Evolutionary conservation across 2,329 filamentous ascomycete species (phyloP).

Genomic region (Huntiella moniliformis): DNA sequence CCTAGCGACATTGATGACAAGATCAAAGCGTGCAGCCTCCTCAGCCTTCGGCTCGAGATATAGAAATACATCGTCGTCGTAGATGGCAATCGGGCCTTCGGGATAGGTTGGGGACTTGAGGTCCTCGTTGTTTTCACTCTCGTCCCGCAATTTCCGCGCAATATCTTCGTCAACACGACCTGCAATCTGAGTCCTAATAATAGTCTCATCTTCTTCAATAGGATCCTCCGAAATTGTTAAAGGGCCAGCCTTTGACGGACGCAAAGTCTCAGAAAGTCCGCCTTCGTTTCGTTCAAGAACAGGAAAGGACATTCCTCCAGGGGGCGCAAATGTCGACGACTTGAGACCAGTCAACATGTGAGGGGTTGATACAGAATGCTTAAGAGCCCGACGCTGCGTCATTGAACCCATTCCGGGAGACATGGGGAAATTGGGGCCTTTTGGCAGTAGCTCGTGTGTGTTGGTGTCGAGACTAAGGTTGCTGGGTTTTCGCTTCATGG

Average conservation of each 20-base stretch:
- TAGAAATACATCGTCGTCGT: constrained; percentile 57
- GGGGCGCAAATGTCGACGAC: constrained; percentile 40
- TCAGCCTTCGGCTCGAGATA: constrained; percentile 66
- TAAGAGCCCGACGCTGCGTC: constrained; percentile 41
- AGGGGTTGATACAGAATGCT: constrained; percentile 49
- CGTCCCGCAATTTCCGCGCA: constrained; percentile 27
- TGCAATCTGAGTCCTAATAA: constrained; percentile 43
- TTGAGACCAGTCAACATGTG: constrained; percentile 43
- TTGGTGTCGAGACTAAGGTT: constrained; percentile 60
- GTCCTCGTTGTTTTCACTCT: constrained; percentile 56
- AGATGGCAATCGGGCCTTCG: constrained; percentile 64
- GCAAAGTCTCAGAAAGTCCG: constrained; percentile 38
- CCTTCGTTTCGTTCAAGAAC: constrained; percentile 40
- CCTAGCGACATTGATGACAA: constrained; percentile 68
- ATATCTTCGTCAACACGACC: constrained; percentile 37
- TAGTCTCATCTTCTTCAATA: constrained; percentile 32
- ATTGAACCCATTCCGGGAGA: constrained; percentile 39
- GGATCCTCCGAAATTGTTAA: constrained; percentile 16
- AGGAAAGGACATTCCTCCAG: constrained; percentile 45
- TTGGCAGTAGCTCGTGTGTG: constrained; percentile 34
- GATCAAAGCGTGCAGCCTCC: constrained; percentile 59
- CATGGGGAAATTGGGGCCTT: constrained; percentile 32
- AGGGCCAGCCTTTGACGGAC: constrained; percentile 25
- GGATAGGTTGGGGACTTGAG: constrained; percentile 70
- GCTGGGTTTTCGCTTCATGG: constrained; percentile 55